Percentiles rank a stretch among this genome's conserved stretches.
These are phyloP conservation scores for Asterophora lycoperdoides DNA, from an alignment of 768 basidiomycete species.

Conservation along the genomic window DNA sequence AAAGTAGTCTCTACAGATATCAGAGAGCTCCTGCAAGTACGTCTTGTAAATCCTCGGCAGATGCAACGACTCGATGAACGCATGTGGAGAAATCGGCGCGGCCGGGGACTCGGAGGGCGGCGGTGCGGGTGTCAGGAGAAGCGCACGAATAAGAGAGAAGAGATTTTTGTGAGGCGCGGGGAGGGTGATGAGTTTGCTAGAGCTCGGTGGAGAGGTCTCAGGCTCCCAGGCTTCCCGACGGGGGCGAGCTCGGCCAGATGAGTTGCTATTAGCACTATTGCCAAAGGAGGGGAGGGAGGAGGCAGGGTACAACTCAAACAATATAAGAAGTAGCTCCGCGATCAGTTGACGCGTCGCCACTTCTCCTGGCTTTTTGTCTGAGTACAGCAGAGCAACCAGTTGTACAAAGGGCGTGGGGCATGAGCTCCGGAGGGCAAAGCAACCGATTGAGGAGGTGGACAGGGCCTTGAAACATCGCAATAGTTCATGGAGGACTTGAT, in stretches of 20 bases:
- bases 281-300: slow-evolving; percentile 58
- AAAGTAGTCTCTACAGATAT: slow-evolving; percentile 90
- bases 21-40: slow-evolving; percentile 79
- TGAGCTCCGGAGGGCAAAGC: slow-evolving; percentile 83
- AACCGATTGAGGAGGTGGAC: slow-evolving; percentile 85
- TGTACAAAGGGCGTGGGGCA: slow-evolving; percentile 87
- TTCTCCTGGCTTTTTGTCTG: slow-evolving; percentile 98
- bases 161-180: slow-evolving; percentile 70
- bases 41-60: slow-evolving; percentile 72
- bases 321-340: slow-evolving; percentile 75
- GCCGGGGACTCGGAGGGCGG: slow-evolving; percentile 60
- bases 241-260: slow-evolving; percentile 27
- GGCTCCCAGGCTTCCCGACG: slow-evolving; percentile 58
- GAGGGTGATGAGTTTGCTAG: slow-evolving; percentile 55
- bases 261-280: slow-evolving; percentile 15
- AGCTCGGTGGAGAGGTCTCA: slow-evolving; percentile 31
- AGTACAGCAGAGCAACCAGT: slow-evolving; percentile 81
- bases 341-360: slow-evolving; percentile 87
- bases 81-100: slow-evolving; percentile 64
- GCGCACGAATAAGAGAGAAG: slow-evolving; percentile 68
- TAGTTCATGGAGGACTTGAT: slow-evolving; percentile 88
- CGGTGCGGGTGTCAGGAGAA: slow-evolving; percentile 72
- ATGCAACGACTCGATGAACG: slow-evolving; percentile 74
- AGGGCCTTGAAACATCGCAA: slow-evolving; percentile 93
- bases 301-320: slow-evolving; percentile 86